Evolutionary conservation across 2,329 filamentous ascomycete genomes (phyloP), one percentile per base, ranked within the genome.

Genomic region (Pleoardoris graminearum): DNA sequence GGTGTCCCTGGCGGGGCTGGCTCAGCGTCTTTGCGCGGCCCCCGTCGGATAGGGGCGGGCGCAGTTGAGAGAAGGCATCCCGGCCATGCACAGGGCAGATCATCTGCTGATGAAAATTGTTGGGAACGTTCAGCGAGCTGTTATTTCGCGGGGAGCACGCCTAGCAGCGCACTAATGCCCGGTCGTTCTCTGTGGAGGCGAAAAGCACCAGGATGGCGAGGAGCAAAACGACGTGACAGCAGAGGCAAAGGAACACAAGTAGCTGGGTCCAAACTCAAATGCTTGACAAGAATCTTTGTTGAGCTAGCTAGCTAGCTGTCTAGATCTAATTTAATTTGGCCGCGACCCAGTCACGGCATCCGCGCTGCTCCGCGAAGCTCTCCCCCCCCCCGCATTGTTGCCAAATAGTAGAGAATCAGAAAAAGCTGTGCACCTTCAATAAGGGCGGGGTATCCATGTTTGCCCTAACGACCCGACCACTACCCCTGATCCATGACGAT

Each of bases 391-490:
- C 44, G 47, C 23, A 48, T 29, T 39, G 39, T 58, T 48, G 22
- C 41, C 47, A 32, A 35, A n/a, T 16, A 21, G n/a, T 36, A 37
- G 44, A 53, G 35, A 46, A 43, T 39, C 48, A 51, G 16, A 36
- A 58, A 58, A 60, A 58, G 48, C 41, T 56, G 49, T 67, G 64
- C 64, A 55, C 64, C 65, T 67, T 65, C 44, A 48, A 38, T 44
- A 57, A 67, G 61, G 51, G 62, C 64, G 62, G 64, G 66, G 66
- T 69, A 69, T 69, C 59, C 63, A 63, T 68, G 57, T 68, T 62
- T 65, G 50, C 55, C 62, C 65, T 55, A 30, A 54, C 49, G 44
- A 55, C 48, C 52, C 54, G 50, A 60, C 50, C 44, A 51, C 55
- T 51, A 54, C 53, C 48, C 46, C 25, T 46, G 41, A 44, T 39